Evolutionary conservation across 176 grass and related monocot genomes (phyloP), one percentile per base, ranked within the genome.

Genomic region (Lolium multiflorum): DNA sequence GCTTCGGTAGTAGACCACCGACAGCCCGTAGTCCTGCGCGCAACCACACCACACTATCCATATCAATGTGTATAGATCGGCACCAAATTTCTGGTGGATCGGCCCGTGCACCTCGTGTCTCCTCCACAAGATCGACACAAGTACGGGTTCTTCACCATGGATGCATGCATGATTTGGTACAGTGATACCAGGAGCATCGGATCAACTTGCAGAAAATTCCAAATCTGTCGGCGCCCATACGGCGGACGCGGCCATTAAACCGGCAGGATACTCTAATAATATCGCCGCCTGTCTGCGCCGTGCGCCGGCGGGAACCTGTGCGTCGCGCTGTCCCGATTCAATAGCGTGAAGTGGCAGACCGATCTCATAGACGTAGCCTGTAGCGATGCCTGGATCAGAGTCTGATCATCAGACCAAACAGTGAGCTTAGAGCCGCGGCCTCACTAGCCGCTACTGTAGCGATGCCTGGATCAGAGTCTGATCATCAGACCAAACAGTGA

Each of bases 21-120:
- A 91, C 90, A 94, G 59, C 1, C 89, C 90, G 82, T 96, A 83
- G 71, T 99, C 92, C 97, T 99, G 78, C n/a, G n/a, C n/a, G n/a
- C 71, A 52, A 20, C 46, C 1, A 22, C 16, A 47, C 46, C 43
- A 17, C 82, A 85, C 48, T 73, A 57, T 80, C n/a, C 1, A 7
- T 78, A 17, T 16, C 82, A 22, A 17, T 51, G 65, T 44, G 9
- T 11, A 12, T 21, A 17, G 38, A n/a, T 35, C 25, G 71, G 58
- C 56, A 41, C 13, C 77, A 17, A 55, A 52, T 46, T 18, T 15
- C 59, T 3, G 70, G 22, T 51, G 26, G 81, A 41, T 65, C 64
- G 63, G 17, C 16, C 55, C 65, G 85, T 55, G 78, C 68, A 12
- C 56, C 69, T 81, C 35, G 11, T 21, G 43, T 62, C 59, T 24